Conservation (phyloP, 2,329 filamentous ascomycete species). For the Didymella sp. region DNA sequence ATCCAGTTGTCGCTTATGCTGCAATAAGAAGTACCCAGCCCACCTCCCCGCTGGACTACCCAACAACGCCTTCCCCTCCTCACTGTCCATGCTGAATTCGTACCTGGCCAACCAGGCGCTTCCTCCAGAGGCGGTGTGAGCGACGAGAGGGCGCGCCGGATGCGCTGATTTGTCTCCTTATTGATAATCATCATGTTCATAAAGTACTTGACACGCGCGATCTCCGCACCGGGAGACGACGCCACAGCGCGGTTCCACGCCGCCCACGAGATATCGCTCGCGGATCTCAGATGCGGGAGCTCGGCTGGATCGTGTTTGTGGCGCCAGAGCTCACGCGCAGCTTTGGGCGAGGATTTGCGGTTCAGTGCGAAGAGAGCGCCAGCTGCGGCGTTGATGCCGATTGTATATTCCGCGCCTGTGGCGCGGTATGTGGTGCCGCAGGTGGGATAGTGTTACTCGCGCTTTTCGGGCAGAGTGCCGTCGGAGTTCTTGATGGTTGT, state of each 20-base stretch:
- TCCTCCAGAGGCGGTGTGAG: conserved; percentile 12
- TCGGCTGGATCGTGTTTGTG: conserved; percentile 13
- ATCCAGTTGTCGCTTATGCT: conserved; percentile 23
- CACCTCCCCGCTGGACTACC: conserved; percentile 31
- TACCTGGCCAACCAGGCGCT: conserved; percentile 24
- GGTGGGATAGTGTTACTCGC: conserved; percentile 25
- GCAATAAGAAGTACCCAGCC: conserved; percentile 26
- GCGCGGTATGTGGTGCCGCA: conserved; percentile 12
- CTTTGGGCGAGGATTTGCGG: conserved; percentile 9
- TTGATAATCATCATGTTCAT: conserved; percentile 24
- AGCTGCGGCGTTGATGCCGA: conserved; percentile 20
- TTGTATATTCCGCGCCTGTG: conserved; percentile 20
- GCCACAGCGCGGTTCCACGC: conserved; percentile 23
- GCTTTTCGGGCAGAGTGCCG: neutral
- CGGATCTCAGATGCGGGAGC: conserved; percentile 25
- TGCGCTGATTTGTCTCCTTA: conserved; percentile 21
- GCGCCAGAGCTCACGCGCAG: conserved; percentile 20
- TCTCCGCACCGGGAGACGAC: neutral
- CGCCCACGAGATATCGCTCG: conserved; percentile 33
- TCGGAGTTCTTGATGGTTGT: conserved; percentile 10
- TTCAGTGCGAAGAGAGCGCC: conserved; percentile 21
- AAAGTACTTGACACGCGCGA: conserved; percentile 29
- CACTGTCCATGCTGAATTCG: conserved; percentile 23
- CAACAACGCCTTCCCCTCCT: conserved; percentile 27
- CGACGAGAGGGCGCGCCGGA: conserved; percentile 18